Percentiles rank a stretch among this genome's conserved stretches.
These are phyloP conservation scores for Starmera pachycereana DNA, from an alignment of 805 yeast species.

Conservation along the genomic window DNA sequence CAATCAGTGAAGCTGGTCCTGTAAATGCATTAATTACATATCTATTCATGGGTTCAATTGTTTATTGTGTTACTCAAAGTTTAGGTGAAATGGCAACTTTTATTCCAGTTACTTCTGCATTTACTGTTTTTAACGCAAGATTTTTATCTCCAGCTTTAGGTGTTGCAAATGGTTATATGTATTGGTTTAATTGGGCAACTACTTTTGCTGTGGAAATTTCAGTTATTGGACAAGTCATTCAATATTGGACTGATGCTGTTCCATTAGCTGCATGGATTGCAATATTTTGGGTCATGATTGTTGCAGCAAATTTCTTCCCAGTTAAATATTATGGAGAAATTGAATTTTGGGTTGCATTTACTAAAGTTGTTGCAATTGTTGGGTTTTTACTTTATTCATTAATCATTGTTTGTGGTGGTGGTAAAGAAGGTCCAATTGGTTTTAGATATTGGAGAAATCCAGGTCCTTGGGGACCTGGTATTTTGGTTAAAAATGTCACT, in stretches of 20 bases:
- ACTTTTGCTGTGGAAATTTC: conserved; percentile 69
- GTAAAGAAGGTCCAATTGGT: conserved; percentile 58
- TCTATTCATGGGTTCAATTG: conserved; percentile 55
- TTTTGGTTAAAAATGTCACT: conserved; percentile 26
- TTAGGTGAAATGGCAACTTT: conserved; percentile 78
- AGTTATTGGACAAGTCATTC: conserved; percentile 55
- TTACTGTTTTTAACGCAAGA: conserved; percentile 58
- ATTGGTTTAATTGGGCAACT: conserved; percentile 72
- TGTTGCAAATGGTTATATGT: conserved; percentile 61
- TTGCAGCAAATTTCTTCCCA: conserved; percentile 49
- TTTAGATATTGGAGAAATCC: conserved; percentile 77
- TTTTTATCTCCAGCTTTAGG: conserved; percentile 66
- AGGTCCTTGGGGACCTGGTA: conserved; percentile 61
- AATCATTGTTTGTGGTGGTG: conserved; percentile 70
- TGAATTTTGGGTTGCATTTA: conserved; percentile 64
- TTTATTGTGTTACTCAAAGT: conserved; percentile 57
- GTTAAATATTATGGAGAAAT: conserved; percentile 65
- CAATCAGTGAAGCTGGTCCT: conserved; percentile 54
- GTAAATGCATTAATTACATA: conserved; percentile 57
- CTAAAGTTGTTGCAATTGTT: conserved; percentile 57
- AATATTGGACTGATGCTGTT: conserved; percentile 59
- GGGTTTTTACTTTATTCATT: conserved; percentile 61
- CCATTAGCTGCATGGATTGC: conserved; percentile 67
- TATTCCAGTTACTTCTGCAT: conserved; percentile 57
- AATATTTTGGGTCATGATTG: conserved; percentile 50